Base-by-base conservation (phyloP, 2,329 filamentous ascomycete genomes). In the Monosporascus sp. region DNA sequence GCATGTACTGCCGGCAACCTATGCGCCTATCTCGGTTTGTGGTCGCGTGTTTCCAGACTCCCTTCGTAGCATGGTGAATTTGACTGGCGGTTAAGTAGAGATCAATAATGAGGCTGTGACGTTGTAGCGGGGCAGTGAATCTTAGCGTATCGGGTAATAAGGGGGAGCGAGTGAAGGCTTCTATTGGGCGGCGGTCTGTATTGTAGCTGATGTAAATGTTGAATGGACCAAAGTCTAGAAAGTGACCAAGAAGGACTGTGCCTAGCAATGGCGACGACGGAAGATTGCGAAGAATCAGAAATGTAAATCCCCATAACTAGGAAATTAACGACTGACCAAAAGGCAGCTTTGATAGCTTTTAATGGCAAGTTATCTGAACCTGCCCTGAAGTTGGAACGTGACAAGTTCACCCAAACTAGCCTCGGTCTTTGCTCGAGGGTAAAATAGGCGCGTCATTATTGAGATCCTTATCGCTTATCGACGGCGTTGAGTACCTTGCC, bases 1-100 rank as follows among this genome's bases (percentile, higher is more conserved):
- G 42, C 51, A 45, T 51, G 39, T 36, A 34, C 36, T 15, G 18
- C 37, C 39, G 37, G 34, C n/a, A 39, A 39, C 24, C 55, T 59
- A 60, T 56, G 27, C n/a, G 44, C 24, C 55, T 59, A 59, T 57
- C 50, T 59, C 37, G 55, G 49, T 45, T 57, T 53, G 51, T 51
- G 54, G 42, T 60, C 55, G 55, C 54, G 55, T 57, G 50, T 36
- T 44, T 22, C 48, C 46, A 38, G 48, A 48, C 37, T 37, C 46
- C 45, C 44, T 37, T 50, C 53, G 42, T 14, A 50, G 44, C 57
- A 59, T 59, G 34, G 41, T 56, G 58, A 51, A 48, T 25, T 9
- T 25, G 41, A 31, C 20, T 42, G 9, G 39, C 9, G 22, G n/a
- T 14, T 20, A 17, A 17, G 17, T n/a, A 20, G 11, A 14, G 18